Base-by-base conservation (phyloP, 352 stramenopile species). In the Globisporangium paddicum region DNA sequence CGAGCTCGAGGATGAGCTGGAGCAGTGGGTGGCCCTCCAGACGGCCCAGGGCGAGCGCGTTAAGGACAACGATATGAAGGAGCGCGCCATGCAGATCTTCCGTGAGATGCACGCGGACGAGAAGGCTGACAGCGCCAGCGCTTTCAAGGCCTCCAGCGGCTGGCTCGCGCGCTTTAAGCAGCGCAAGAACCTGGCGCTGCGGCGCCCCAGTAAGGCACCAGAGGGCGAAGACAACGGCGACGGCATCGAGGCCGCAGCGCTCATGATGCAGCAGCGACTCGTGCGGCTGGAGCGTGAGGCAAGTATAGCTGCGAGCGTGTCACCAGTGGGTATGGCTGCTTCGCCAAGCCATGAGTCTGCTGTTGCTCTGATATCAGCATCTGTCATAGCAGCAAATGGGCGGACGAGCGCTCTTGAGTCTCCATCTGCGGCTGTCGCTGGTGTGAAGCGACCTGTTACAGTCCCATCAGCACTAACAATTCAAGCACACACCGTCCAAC, bases 131-230 rank as follows among this genome's bases (percentile, higher is more conserved):
- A 28, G 46, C 9, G 35, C 40, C 25, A 49, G 41, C 37, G 25
- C 40, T 25, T 65, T 65, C 42, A 65, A 65, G 44, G 59, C 59
- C 11, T 65, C 59, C n/a, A 65, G 59, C 34, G 59, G 59, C 34
- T 65, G 59, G 59, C 51, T 65, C 14, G 59, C 59, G 50, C 59
- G 59, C 50, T 65, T 65, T 44, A 65, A 65, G 50, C 41, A 55
- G 42, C 59, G 59, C 26, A 65, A 60, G 51, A 60, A 65, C 37
- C 21, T 65, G 5, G 26, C 38, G 1, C 25, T 55, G 44, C 59
- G 59, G 0, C 44, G 59, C 16, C 23, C 35, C n/a, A 60, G 50
- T 14, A 51, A 37, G 19, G 19, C 23, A 1, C 25, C 7, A n/a
- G 50, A 26, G 14, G 41, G 52, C 13, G 51, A 52, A 18, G 19